These are phyloP conservation scores for Globisporangium splendens DNA, from an alignment of 352 stramenopile species.

Conservation along the genomic window DNA sequence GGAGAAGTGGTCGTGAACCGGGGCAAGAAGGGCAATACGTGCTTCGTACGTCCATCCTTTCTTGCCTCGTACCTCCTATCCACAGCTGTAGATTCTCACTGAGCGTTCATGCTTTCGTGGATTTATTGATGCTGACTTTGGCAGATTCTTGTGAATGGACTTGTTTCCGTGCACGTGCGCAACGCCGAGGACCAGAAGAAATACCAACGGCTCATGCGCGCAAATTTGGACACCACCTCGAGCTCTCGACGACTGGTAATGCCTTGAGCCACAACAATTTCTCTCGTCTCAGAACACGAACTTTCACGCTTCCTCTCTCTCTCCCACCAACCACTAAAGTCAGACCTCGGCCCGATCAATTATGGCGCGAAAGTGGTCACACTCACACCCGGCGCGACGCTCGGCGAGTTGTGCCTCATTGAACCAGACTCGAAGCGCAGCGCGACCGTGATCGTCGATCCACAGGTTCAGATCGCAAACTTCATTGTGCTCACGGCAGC, in stretches of 20 bases:
- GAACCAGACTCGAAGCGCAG: conserved; percentile 83
- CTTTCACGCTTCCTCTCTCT: background rate
- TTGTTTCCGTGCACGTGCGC: conserved; percentile 72
- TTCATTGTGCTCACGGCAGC: conserved; percentile 83
- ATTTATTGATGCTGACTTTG: background rate
- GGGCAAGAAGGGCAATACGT: conserved; percentile 82
- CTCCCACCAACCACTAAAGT: conserved; percentile 9
- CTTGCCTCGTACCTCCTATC: no score
- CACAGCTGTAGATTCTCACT: no score
- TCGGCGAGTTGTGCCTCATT: conserved; percentile 83
- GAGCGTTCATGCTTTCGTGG: no score
- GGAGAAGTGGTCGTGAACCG: conserved; percentile 78
- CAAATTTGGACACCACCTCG: conserved; percentile 30
- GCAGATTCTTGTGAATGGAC: conserved; percentile 77
- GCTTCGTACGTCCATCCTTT: conserved; percentile 47
- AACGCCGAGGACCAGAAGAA: conserved; percentile 65
- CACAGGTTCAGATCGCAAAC: conserved; percentile 60
- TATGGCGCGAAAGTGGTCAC: conserved; percentile 67
- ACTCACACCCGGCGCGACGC: conserved; percentile 72
- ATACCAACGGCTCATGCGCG: conserved; percentile 46
- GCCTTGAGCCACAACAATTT: no score
- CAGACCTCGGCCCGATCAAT: conserved; percentile 33
- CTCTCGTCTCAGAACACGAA: background rate
- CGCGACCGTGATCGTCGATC: conserved; percentile 76
- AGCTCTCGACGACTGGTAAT: conserved; percentile 40